Evolutionary conservation across 106 monocot species (phyloP), one percentile per base, ranked within the genome.

Genomic region (Platanthera zijinensis): DNA sequence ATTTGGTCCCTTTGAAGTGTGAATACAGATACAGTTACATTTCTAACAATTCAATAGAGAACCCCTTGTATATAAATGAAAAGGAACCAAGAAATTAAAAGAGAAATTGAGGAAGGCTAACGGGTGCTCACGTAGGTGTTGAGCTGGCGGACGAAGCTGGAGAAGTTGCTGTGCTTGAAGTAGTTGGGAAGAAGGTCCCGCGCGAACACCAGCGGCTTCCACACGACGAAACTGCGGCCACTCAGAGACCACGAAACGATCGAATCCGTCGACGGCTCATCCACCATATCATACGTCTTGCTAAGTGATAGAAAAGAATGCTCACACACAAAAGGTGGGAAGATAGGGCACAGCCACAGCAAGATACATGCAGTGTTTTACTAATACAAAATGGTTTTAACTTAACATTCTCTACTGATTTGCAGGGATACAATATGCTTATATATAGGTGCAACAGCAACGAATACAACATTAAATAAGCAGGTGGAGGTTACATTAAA

Each of bases 151-250:
- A 92, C 76, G 84, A 92, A 92, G 86, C 86, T 88, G 83, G 92
- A 89, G 86, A 92, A 92, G 77, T 92, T 89, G 77, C 59, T 75
- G 82, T 92, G 92, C 81, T 92, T 92, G 92, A 93, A 93, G 72
- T 84, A 85, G 21, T 63, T 63, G 63, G 63, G 63, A 63, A 63
- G 63, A 25, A 63, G 63, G 63, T 63, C 63, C 18, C 63, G 63
- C 18, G 63, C 63, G 63, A 63, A 63, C 63, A 22, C 63, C 19
- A 1, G 63, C 19, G 63, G 63, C 3, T 63, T 21, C 63, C 63
- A 63, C 63, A 63, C 63, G 8, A 63, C 63, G 63, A 63, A 63
- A 21, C 21, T 63, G 18, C 6, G 8, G 25, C 22, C 22, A n/a
- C 63, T 8, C 63, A 8, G 63, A n/a, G 21, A n/a, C 63, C 63